A percentile compares a stretch with the other conserved stretches of the same genome.
phyloP scores from a whole-genome alignment of 2,329 filamentous ascomycete species.

The Elsinoe fawcettii region DNA sequence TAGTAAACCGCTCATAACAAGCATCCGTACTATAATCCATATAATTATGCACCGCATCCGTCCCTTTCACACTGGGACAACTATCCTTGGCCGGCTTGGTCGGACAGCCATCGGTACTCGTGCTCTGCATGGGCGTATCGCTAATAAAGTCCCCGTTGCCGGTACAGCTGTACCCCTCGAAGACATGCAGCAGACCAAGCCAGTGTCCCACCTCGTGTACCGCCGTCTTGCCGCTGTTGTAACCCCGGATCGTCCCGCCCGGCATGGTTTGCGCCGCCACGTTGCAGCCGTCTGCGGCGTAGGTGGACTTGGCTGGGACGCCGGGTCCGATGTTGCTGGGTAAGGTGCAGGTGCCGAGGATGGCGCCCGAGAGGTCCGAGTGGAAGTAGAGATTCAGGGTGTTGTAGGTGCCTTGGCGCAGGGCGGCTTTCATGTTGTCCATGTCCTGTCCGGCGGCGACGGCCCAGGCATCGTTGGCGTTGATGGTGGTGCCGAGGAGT shows the following conservation, averaged over 20 bases:
- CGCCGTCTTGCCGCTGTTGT: constrained; percentile 41
- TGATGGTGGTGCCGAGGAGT: constrained; percentile 43
- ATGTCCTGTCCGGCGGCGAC: constrained; percentile 39
- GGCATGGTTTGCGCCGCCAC: constrained; percentile 52
- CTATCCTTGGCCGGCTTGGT: constrained; percentile 40
- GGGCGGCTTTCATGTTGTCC: constrained; percentile 44
- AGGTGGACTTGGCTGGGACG: constrained; percentile 30
- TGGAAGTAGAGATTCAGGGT: constrained; percentile 55
- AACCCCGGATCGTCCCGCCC: constrained; percentile 41
- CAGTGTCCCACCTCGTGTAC: constrained; percentile 44
- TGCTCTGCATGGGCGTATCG: constrained; percentile 37
- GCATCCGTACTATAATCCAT: constrained; percentile 54
- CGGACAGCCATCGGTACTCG: constrained; percentile 50
- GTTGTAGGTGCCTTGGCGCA: constrained; percentile 47
- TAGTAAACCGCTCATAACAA: constrained; percentile 48
- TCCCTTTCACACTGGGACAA: constrained; percentile 40
- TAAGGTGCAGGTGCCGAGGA: constrained; percentile 50
- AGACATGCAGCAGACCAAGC: constrained; percentile 41
- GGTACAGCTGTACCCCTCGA: constrained; percentile 39
- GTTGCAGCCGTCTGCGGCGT: constrained; percentile 50
- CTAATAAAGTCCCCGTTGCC: constrained; percentile 39
- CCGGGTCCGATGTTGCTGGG: constrained; percentile 35
- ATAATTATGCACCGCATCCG: constrained; percentile 51
- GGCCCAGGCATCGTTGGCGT: constrained; percentile 49
- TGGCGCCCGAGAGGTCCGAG: constrained; percentile 40